Evolutionary conservation across 495 filamentous ascomycete genomes (phyloP).

Genomic region (Massariosphaeria phaeospora): DNA sequence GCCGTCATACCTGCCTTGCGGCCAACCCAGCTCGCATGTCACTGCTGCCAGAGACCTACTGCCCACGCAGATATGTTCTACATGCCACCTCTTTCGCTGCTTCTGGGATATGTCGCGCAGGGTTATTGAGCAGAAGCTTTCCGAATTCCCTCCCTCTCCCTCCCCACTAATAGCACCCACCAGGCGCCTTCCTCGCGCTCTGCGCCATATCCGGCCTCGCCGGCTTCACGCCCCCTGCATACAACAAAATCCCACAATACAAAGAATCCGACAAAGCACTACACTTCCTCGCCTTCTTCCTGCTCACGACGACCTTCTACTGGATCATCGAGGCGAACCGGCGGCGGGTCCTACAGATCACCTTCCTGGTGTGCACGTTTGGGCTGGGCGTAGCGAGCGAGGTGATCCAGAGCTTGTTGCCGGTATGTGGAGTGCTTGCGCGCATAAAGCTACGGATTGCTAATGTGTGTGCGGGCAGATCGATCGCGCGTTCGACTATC

Average conservation of each 20-base stretch:
- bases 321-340: constrained; percentile 92
- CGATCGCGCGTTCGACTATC: constrained; percentile 73
- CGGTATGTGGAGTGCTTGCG: constrained; percentile 35
- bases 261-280: constrained; percentile 78
- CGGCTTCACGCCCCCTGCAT: constrained; percentile 27
- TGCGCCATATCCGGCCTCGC: constrained; percentile 58
- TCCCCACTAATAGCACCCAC: too few relatives aligned
- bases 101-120: too few relatives aligned
- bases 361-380: constrained; percentile 71
- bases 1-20: neutral
- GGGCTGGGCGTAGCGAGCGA: constrained; percentile 78
- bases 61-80: neutral
- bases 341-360: constrained; percentile 75
- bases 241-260: constrained; percentile 37
- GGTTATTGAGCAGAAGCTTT: too few relatives aligned
- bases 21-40: too few relatives aligned
- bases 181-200: constrained; percentile 64
- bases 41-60: neutral
- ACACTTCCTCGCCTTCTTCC: constrained; percentile 84
- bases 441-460: neutral
- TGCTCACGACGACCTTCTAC: constrained; percentile 77
- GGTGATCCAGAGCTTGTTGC: constrained; percentile 72
- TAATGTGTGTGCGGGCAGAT: constrained; percentile 43
- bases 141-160: too few relatives aligned
- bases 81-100: too few relatives aligned